phyloP scores from a whole-genome alignment of 495 filamentous ascomycete genomes.

The Penicillium tannophilum region DNA sequence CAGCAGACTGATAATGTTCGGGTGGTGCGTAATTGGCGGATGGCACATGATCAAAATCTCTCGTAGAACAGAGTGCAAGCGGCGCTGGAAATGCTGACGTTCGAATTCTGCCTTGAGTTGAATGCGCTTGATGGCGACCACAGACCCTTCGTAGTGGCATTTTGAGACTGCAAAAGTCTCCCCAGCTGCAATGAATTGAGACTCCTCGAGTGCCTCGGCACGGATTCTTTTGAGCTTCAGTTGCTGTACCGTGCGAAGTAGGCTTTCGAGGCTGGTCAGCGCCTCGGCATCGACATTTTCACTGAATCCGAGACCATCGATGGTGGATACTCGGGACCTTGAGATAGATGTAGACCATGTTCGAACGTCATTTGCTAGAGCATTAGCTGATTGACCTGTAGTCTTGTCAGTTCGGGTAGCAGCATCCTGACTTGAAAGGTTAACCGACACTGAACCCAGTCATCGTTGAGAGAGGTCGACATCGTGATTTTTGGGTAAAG shows the following conservation, averaged over 20 bases:
- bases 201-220: conserved; percentile 29
- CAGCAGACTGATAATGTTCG: conserved; percentile 34
- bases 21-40: conserved; percentile 26
- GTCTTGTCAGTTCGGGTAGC: not conserved
- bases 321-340: conserved; percentile 29
- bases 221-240: conserved; percentile 27
- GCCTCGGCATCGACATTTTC: conserved; percentile 20
- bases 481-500: not conserved
- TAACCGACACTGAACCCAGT: not conserved
- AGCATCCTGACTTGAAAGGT: not conserved
- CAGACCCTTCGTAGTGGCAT: conserved; percentile 27
- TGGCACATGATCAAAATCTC: conserved; percentile 41
- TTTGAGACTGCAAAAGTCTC: conserved; percentile 34
- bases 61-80: conserved; percentile 29
- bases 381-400: conserved; percentile 2
- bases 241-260: conserved; percentile 31
- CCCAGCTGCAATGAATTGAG: conserved; percentile 31
- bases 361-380: conserved; percentile 4
- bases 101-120: conserved; percentile 22
- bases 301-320: conserved; percentile 24
- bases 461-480: not conserved
- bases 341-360: conserved; percentile 18
- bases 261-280: conserved; percentile 26
- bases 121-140: conserved; percentile 35
- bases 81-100: conserved; percentile 22